Conservation (phyloP, 2,329 filamentous ascomycete species). For the Arthroderma sp. region DNA sequence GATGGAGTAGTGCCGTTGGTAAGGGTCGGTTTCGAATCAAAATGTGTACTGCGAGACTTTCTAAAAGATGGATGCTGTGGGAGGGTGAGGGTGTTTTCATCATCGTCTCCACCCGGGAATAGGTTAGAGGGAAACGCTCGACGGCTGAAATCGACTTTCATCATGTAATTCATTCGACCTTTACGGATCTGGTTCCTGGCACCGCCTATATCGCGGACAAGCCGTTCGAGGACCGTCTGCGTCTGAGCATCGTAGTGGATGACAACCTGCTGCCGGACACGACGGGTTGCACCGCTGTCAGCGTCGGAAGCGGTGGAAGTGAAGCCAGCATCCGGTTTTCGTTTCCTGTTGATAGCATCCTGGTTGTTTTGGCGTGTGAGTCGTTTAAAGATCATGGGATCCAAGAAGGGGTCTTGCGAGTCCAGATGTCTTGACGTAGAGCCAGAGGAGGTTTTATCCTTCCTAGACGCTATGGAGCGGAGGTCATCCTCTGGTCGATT, state of each 20-base stretch:
- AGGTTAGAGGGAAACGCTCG: constrained; percentile 10
- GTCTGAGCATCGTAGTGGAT: constrained; percentile 89
- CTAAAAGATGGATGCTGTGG: constrained; percentile 11
- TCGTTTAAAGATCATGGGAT: constrained; percentile 9
- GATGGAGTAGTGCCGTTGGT: not conserved
- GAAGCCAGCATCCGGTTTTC: constrained; percentile 14
- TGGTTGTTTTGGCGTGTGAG: constrained; percentile 8
- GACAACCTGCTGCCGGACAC: constrained; percentile 63
- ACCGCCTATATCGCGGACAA: constrained; percentile 70
- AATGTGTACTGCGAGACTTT: constrained; percentile 5
- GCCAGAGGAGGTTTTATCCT: constrained; percentile 1
- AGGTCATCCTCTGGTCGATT: constrained; percentile 24
- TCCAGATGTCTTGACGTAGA: not conserved
- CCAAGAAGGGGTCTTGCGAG: constrained; percentile 2
- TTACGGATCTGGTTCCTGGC: constrained; percentile 77
- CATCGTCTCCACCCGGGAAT: constrained; percentile 5
- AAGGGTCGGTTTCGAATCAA: not conserved
- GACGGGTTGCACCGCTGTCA: constrained; percentile 39
- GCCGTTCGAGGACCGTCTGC: constrained; percentile 66
- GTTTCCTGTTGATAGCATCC: constrained; percentile 24
- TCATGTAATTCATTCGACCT: constrained; percentile 50
- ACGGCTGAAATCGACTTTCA: constrained; percentile 16
- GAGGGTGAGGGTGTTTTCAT: not conserved
- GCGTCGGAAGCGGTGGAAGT: not conserved
- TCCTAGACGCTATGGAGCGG: not conserved